A percentile compares a stretch with the other conserved stretches of the same genome.
phyloP scores from a whole-genome alignment of 2,329 filamentous ascomycete species.

The Trichocomaceae sp. region DNA sequence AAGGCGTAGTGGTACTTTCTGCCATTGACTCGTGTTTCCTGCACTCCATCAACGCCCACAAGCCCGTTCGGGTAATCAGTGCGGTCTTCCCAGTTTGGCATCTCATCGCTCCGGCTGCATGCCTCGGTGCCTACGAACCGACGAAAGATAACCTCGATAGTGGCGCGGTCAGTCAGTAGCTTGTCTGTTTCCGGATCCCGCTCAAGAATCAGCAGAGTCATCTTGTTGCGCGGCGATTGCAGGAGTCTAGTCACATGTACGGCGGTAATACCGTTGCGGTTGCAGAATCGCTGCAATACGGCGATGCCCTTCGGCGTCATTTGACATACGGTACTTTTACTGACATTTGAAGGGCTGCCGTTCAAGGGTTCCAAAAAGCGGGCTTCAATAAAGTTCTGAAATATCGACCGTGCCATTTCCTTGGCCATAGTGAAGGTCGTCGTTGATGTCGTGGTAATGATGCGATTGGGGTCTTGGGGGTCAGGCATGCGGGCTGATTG shows the following conservation, averaged over 20 bases:
- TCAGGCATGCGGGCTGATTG: conserved; percentile 99
- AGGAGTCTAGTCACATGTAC: conserved; percentile 82
- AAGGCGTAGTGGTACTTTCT: conserved; percentile 77
- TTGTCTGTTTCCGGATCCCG: conserved; percentile 79
- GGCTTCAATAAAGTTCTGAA: conserved; percentile 86
- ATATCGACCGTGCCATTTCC: conserved; percentile 95
- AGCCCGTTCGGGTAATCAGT: conserved; percentile 79
- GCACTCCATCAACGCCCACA: conserved; percentile 85
- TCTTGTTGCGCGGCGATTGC: conserved; percentile 64
- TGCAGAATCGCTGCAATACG: conserved; percentile 83
- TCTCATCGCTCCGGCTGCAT: conserved; percentile 71
- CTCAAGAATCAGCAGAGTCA: conserved; percentile 85
- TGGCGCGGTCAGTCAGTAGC: conserved; percentile 76
- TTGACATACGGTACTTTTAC: conserved; percentile 91
- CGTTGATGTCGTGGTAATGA: conserved; percentile 95
- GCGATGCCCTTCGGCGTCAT: conserved; percentile 91
- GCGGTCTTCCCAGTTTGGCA: conserved; percentile 62
- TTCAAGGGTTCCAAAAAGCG: conserved; percentile 92
- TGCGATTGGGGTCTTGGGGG: conserved; percentile 87
- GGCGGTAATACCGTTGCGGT: conserved; percentile 90
- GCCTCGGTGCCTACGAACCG: conserved; percentile 77
- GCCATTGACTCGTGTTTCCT: conserved; percentile 72
- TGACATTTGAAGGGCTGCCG: conserved; percentile 72
- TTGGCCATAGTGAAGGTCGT: conserved; percentile 99
- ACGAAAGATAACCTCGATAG: conserved; percentile 89